These are phyloP conservation scores for Ogataea allantospora DNA, from an alignment of 805 yeast genomes.

Conservation along the genomic window DNA sequence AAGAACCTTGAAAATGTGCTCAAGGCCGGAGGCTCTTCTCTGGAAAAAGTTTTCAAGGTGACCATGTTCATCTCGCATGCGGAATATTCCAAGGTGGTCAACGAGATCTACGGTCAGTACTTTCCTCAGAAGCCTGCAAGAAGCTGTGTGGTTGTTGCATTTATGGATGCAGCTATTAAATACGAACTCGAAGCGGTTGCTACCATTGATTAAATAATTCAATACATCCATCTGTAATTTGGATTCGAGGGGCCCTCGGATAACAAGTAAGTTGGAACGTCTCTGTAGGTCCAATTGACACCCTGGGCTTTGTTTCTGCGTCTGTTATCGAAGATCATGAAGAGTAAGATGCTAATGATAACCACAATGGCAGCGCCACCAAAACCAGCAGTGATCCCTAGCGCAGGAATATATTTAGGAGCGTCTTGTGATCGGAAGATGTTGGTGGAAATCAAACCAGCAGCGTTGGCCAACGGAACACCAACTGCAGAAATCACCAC, in stretches of 20 bases:
- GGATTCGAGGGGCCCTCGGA: slow-evolving; percentile 46
- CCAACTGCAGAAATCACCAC: slow-evolving; percentile 48
- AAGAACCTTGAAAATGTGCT: slow-evolving; percentile 42
- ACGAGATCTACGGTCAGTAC: slow-evolving; percentile 44
- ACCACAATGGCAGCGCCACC: slow-evolving; percentile 43
- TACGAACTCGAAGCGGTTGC: slow-evolving; percentile 45
- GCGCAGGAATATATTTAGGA: slow-evolving; percentile 52
- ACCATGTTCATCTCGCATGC: slow-evolving; percentile 47
- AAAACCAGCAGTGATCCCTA: slow-evolving; percentile 46
- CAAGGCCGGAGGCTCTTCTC: slow-evolving; percentile 43
- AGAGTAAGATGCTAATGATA: slow-evolving; percentile 21
- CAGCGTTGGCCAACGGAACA: slow-evolving; percentile 55
- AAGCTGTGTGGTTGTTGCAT: slow-evolving; percentile 49
- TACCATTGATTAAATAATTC: slow-evolving; percentile 22
- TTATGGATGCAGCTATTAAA: slow-evolving; percentile 47
- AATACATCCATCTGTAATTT: slow-evolving; percentile 46
- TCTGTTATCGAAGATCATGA: slow-evolving; percentile 43
- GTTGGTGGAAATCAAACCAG: slow-evolving; percentile 54
- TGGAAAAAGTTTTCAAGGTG: slow-evolving; percentile 48
- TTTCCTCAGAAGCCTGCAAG: slow-evolving; percentile 54
- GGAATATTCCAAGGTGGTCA: slow-evolving; percentile 42
- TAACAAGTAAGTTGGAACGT: slow-evolving; percentile 42
- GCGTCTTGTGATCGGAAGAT: slow-evolving; percentile 51
- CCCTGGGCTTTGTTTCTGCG: slow-evolving; percentile 41
- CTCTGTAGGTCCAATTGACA: slow-evolving; percentile 37